A percentile compares a stretch with the other conserved stretches of the same genome.
Conservation (phyloP, 2,329 filamentous ascomycete species). For the Fusarium subtropicale region DNA sequence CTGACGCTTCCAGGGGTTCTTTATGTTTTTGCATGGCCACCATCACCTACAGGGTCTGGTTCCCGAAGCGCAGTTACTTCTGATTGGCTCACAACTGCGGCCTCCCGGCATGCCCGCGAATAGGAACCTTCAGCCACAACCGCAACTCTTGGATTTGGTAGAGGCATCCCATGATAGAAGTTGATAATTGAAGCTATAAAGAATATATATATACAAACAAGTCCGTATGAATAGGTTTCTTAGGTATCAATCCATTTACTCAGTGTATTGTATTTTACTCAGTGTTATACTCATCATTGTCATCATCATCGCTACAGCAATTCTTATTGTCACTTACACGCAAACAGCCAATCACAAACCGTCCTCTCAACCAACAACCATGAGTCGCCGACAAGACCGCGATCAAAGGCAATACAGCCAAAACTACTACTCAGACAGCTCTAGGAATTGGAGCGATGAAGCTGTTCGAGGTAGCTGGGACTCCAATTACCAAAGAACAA, state of each 20-base stretch:
- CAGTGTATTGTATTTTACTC: slow-evolving; percentile 5
- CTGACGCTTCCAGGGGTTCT: slow-evolving; percentile 30
- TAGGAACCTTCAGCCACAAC: slow-evolving; percentile 44
- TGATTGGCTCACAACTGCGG: slow-evolving; percentile 42
- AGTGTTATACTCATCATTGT: background rate
- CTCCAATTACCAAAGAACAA: slow-evolving; percentile 41
- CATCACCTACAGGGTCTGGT: slow-evolving; percentile 15
- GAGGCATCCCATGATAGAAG: slow-evolving; percentile 37
- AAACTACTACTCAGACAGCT: slow-evolving; percentile 38
- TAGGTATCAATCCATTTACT: slow-evolving; percentile 5
- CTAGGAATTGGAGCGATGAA: slow-evolving; percentile 47
- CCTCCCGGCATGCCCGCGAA: slow-evolving; percentile 46
- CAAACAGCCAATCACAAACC: slow-evolving; percentile 19
- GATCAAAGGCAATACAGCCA: slow-evolving; percentile 17
- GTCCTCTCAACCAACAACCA: slow-evolving; percentile 19
- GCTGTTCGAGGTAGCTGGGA: slow-evolving; percentile 46
- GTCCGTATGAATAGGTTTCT: slow-evolving; percentile 4
- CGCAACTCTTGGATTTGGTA: slow-evolving; percentile 17
- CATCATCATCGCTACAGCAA: background rate
- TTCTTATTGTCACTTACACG: slow-evolving; percentile 27
- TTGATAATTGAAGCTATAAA: background rate
- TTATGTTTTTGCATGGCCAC: slow-evolving; percentile 39
- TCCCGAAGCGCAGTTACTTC: background rate
- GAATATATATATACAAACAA: slow-evolving; percentile 26
- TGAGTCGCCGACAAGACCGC: slow-evolving; percentile 41